These are phyloP conservation scores for Tulasnella sp. DNA, from an alignment of 768 basidiomycete species.

Conservation along the genomic window DNA sequence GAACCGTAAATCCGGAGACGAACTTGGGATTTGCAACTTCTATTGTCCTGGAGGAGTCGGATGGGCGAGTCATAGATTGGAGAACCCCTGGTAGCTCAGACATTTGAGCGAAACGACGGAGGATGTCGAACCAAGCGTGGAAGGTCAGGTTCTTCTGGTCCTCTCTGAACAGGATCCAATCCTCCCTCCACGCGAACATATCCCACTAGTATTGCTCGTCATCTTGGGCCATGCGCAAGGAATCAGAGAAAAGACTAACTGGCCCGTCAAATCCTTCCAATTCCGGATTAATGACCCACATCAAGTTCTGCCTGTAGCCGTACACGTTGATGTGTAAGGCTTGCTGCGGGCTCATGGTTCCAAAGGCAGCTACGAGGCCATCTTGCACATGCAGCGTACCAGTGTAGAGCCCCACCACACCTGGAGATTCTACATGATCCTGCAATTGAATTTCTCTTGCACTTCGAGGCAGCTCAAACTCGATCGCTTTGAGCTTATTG, in stretches of 20 bases:
- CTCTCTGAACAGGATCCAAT: background rate
- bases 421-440: background rate
- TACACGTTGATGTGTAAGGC: background rate
- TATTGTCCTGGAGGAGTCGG: background rate
- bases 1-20: background rate
- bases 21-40: background rate
- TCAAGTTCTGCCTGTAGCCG: background rate
- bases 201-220: background rate
- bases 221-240: background rate
- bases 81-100: background rate
- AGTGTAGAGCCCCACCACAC: background rate
- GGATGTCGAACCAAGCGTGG: background rate
- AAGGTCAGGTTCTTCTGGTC: background rate
- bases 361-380: background rate
- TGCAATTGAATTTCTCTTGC: background rate
- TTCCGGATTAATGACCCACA: background rate
- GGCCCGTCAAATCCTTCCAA: background rate
- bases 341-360: background rate
- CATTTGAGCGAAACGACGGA: background rate
- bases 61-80: background rate
- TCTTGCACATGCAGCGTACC: background rate
- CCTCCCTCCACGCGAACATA: background rate
- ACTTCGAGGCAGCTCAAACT: background rate
- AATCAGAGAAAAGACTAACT: background rate
- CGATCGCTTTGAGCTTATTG: background rate